Conservation (phyloP, 257 asterid genomes). For the Salvia splendens region DNA sequence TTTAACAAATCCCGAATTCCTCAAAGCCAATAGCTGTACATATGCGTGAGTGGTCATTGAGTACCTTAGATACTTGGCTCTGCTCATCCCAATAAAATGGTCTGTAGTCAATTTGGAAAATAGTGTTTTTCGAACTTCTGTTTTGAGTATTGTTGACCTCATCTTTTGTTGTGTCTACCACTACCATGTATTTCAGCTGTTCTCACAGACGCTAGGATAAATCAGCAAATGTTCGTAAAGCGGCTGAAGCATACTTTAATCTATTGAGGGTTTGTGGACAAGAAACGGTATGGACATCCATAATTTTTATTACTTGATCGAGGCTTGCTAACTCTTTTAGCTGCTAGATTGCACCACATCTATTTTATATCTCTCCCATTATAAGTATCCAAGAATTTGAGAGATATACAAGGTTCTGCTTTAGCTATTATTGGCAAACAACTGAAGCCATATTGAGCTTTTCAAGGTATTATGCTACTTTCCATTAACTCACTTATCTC, state of each 20-base stretch:
- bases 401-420: conserved; percentile 94
- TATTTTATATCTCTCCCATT: no score
- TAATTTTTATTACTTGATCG: conserved; percentile 15
- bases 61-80: conserved; percentile 90
- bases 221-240: conserved; percentile 98
- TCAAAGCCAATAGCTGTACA: conserved; percentile 25
- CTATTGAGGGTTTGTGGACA: conserved; percentile 93
- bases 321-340: conserved; percentile 11
- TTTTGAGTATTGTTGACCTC: no score
- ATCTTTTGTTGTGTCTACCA: no score
- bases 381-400: conserved; percentile 88
- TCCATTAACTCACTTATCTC: neutral
- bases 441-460: conserved; percentile 61
- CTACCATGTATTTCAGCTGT: neutral
- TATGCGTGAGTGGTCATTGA: conserved; percentile 95
- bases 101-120: conserved; percentile 38
- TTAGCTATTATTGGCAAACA: conserved; percentile 89
- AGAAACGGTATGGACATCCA: conserved; percentile 61
- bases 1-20: conserved; percentile 54
- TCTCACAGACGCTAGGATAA: conserved; percentile 61
- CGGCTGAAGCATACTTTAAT: conserved; percentile 89
- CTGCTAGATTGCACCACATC: no score
- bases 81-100: conserved; percentile 97
- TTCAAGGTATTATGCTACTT: conserved; percentile 29
- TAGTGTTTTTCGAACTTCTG: conserved; percentile 43